Evolutionary conservation across 2,329 filamentous ascomycete species (phyloP).

Genomic region (Fusarium sp.): DNA sequence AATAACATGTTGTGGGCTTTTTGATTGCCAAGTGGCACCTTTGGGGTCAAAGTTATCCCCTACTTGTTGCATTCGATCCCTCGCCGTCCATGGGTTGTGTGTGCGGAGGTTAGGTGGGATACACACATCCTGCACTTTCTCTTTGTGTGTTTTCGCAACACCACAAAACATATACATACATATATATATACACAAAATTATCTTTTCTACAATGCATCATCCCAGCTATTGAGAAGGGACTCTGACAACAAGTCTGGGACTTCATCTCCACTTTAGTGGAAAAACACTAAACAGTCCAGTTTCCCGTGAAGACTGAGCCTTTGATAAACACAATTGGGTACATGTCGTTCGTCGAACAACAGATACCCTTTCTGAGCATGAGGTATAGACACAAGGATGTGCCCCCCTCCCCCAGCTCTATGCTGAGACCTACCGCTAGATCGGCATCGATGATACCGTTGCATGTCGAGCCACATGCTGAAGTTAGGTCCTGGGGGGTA

Average conservation of each 20-base stretch:
- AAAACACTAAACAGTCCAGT: neutral
- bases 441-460: neutral
- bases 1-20: conserved; percentile 8
- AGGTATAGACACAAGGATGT: neutral
- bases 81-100: neutral
- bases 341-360: neutral
- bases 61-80: neutral
- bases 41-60: neutral
- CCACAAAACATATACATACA: neutral
- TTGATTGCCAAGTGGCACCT: neutral
- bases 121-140: neutral
- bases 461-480: neutral
- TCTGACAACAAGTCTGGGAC: neutral
- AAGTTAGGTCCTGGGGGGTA: neutral
- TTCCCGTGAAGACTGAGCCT: neutral
- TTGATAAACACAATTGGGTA: neutral
- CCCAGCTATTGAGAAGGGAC: neutral
- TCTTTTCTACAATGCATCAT: neutral
- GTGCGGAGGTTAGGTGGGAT: too few relatives aligned
- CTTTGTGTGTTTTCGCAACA: neutral
- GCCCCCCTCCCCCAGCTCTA: neutral
- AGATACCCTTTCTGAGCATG: neutral
- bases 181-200: neutral
- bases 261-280: neutral
- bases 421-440: neutral